These are phyloP conservation scores for Pulveroboletus sp. DNA, from an alignment of 768 basidiomycete species.

Conservation along the genomic window DNA sequence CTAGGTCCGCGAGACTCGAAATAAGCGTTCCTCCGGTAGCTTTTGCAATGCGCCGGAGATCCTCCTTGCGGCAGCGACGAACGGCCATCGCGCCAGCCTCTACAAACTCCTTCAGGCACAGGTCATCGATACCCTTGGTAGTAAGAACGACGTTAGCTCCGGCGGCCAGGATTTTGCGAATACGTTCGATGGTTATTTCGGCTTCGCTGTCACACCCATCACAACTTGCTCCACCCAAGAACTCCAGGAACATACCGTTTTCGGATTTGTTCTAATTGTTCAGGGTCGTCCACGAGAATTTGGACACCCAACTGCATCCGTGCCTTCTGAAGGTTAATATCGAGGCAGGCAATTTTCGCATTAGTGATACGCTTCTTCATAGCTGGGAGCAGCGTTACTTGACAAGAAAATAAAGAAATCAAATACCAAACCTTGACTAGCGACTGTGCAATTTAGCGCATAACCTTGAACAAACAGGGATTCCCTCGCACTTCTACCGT, in stretches of 20 bases:
- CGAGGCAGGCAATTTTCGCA: conserved; percentile 97
- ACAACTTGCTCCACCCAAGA: conserved; percentile 3
- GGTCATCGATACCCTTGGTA: conserved; percentile 97
- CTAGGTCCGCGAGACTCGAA: conserved; percentile 89
- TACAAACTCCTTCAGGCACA: conserved; percentile 97
- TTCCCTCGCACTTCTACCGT: conserved; percentile 92
- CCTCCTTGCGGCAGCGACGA: conserved; percentile 95
- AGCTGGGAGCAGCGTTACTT: conserved; percentile 43
- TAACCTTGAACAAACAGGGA: conserved; percentile 94
- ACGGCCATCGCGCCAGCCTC: conserved; percentile 99
- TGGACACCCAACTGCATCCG: conserved; percentile 98
- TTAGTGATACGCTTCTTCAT: conserved; percentile 94
- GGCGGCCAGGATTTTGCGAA: conserved; percentile 91
- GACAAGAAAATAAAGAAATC: neutral
- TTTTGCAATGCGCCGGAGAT: conserved; percentile 92
- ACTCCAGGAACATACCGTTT: conserved; percentile 55
- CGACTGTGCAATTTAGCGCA: conserved; percentile 96
- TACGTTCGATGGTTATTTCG: conserved; percentile 92
- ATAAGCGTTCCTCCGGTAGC: conserved; percentile 94
- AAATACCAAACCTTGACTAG: conserved; percentile 81
- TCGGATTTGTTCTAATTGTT: conserved; percentile 94
- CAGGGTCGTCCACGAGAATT: conserved; percentile 93
- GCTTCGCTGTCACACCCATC: conserved; percentile 62
- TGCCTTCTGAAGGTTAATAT: conserved; percentile 94
- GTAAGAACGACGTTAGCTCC: conserved; percentile 97